Evolutionary conservation across 1,284 basidiomycete genomes (phyloP), one percentile per base, ranked within the genome.

Genomic region (Peniophora sp.): DNA sequence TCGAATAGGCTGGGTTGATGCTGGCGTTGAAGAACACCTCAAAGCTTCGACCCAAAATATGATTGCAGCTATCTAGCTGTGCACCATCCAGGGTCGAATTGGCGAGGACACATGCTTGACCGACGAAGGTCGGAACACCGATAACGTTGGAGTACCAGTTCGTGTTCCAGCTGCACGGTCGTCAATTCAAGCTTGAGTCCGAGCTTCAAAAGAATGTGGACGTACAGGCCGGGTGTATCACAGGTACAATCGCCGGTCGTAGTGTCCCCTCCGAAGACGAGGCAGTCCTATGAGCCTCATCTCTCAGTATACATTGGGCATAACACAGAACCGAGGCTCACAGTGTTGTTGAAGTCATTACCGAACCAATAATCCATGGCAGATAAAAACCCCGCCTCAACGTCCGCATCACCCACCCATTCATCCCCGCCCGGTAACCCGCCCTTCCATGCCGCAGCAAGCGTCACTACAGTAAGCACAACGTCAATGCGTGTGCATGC

Each of bases 131-230:
- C 1, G 83, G 83, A 19, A 83, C 75, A 19, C 78, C 69, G 35
- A 85, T 82, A 24, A 84, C 78, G 56, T 83, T 85, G 8, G 74
- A 77, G 59, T 75, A 83, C 85, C 85, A 88, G 60, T 88, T 87
- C 51, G 74, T 75, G 58, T 85, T 85, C 81, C 79, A 81, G 11
- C 27, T 32, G 12, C 12, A 32, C 27, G 12, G 5, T 32, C 27
- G 12, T 32, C 27, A 32, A 12, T 32, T 32, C 6, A 6, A 12
- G 12, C 12, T 5, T 32, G 27, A 12, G 12, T 12, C n/a, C n/a
- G n/a, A n/a, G 27, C 5, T 32, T 32, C 12, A 5, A 32, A 12
- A 5, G 27, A 12, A 32, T 5, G 27, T 5, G 27, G 12, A 6
- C 27, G 27, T 32, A 32, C 27, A 73, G 52, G 56, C 81, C 81